These are phyloP conservation scores for Trypanosoma mega DNA, from an alignment of 208 protist genomes.

Conservation along the genomic window DNA sequence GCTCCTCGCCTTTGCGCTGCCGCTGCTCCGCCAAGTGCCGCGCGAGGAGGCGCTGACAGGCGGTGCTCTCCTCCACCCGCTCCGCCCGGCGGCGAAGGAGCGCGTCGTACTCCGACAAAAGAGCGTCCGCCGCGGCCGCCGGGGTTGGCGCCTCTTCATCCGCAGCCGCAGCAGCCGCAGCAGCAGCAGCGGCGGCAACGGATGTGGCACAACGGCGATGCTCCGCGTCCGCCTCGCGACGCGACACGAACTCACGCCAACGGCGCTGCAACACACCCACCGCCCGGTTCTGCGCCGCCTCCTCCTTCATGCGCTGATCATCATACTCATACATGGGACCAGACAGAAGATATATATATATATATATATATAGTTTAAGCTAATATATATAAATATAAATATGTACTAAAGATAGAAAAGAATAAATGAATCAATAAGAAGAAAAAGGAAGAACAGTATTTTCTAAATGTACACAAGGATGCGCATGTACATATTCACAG, in stretches of 20 bases:
- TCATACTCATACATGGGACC: slow-evolving; percentile 44
- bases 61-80: slow-evolving; percentile 61
- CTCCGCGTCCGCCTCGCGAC: slow-evolving; percentile 23
- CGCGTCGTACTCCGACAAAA: slow-evolving; percentile 59
- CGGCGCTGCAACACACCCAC: slow-evolving; percentile 68
- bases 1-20: slow-evolving; percentile 63
- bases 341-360: too few relatives aligned
- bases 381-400: too few relatives aligned
- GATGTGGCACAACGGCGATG: slow-evolving; percentile 6
- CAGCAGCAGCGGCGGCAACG: slow-evolving; percentile 3
- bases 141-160: slow-evolving; percentile 5
- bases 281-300: slow-evolving; percentile 44
- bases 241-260: slow-evolving; percentile 49
- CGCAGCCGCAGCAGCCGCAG: slow-evolving; percentile 8
- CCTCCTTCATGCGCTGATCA: slow-evolving; percentile 46
- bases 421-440: too few relatives aligned
- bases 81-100: slow-evolving; percentile 55
- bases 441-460: too few relatives aligned
- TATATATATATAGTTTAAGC: too few relatives aligned
- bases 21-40: slow-evolving; percentile 83
- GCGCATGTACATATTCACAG: too few relatives aligned
- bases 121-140: slow-evolving; percentile 24
- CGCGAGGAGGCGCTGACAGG: slow-evolving; percentile 65
- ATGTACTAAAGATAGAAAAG: too few relatives aligned
- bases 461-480: too few relatives aligned